These are phyloP conservation scores for Hypoxylon sp. DNA, from an alignment of 2,329 filamentous ascomycete genomes.

Conservation along the genomic window DNA sequence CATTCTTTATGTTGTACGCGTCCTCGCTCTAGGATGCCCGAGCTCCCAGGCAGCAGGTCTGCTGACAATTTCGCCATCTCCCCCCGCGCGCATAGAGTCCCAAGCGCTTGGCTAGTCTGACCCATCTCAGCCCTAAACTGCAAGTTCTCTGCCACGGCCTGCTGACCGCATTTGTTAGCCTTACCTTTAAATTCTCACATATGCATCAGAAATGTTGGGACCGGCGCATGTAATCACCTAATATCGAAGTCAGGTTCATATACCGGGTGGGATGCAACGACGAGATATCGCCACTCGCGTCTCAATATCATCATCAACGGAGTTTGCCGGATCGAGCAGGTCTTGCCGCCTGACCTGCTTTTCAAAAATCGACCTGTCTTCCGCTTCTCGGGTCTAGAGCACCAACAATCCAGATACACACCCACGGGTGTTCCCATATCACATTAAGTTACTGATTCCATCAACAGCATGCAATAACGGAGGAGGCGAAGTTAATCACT, in stretches of 20 bases:
- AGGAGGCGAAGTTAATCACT: constrained; percentile 8
- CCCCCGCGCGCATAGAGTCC: constrained; percentile 15
- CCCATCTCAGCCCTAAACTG: constrained; percentile 36
- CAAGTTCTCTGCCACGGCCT: constrained; percentile 23
- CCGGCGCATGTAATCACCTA: constrained; percentile 32
- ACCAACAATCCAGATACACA: not conserved
- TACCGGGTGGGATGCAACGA: constrained; percentile 4
- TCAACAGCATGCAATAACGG: not conserved
- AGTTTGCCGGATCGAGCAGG: constrained; percentile 31
- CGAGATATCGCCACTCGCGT: constrained; percentile 19
- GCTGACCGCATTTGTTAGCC: constrained; percentile 34
- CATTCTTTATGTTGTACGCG: constrained; percentile 23
- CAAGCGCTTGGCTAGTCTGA: constrained; percentile 22
- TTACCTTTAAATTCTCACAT: constrained; percentile 18
- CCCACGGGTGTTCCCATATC: constrained; percentile 7
- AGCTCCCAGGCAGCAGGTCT: constrained; percentile 20
- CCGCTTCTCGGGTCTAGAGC: not conserved
- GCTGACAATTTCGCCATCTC: constrained; percentile 28
- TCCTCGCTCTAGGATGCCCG: constrained; percentile 4
- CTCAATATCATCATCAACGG: not conserved
- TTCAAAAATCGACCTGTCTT: constrained; percentile 7
- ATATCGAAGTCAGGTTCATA: constrained; percentile 23
- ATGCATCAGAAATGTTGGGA: constrained; percentile 28
- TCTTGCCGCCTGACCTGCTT: constrained; percentile 17
- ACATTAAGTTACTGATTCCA: constrained; percentile 3